These are phyloP conservation scores for Aspergillus luchuensis DNA, from an alignment of 2,329 filamentous ascomycete species.

Conservation along the genomic window DNA sequence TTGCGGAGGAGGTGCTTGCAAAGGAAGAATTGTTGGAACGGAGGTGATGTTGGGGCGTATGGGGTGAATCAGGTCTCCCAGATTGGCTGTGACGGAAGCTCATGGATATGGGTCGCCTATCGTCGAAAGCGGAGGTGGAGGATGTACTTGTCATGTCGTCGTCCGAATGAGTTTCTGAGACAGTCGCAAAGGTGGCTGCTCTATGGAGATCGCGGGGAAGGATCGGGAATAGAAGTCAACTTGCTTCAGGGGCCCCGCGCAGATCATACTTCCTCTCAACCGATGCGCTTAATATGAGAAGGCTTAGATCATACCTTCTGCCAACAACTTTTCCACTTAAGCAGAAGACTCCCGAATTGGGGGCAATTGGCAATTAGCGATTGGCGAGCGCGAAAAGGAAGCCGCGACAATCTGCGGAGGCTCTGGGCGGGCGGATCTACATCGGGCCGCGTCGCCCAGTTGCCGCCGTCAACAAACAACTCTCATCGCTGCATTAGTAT, in stretches of 20 bases:
- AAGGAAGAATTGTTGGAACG: constrained; percentile 55
- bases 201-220: constrained; percentile 18
- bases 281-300: not conserved
- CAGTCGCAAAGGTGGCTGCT: not conserved
- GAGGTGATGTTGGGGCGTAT: constrained; percentile 56
- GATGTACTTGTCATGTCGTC: constrained; percentile 21
- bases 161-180: constrained; percentile 1
- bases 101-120: constrained; percentile 21
- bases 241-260: not conserved
- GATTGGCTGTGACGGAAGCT: constrained; percentile 35
- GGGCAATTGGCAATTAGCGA: not conserved
- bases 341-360: not conserved
- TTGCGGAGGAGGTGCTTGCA: constrained; percentile 60
- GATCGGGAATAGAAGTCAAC: constrained; percentile 12
- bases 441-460: constrained; percentile 36
- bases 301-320: constrained; percentile 10
- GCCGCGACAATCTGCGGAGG: constrained; percentile 2
- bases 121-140: constrained; percentile 20
- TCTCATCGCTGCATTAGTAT: not conserved
- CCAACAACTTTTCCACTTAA: not conserved
- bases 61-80: constrained; percentile 53
- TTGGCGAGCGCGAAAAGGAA: constrained; percentile 3
- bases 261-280: constrained; percentile 17
- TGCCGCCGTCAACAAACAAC: constrained; percentile 29
- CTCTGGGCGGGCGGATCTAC: constrained; percentile 33